A percentile compares a stretch with the other conserved stretches of the same genome.
Conservation (phyloP, 2,329 filamentous ascomycete genomes). For the Xylariomycetidae sp. region DNA sequence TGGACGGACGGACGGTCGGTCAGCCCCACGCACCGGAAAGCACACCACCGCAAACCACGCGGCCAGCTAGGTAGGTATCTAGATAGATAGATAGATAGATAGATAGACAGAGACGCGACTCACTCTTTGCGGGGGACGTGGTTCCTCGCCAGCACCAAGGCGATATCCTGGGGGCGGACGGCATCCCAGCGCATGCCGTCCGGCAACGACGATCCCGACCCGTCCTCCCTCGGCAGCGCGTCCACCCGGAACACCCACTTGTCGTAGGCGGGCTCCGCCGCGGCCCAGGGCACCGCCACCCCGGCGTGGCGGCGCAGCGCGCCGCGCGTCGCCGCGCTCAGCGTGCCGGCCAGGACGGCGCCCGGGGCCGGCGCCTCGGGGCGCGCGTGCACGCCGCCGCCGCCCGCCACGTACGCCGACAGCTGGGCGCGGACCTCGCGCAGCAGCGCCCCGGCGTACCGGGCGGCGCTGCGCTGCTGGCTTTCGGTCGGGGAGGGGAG, state of each 20-base stretch:
- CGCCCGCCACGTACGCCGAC: constrained; percentile 13
- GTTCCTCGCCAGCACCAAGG: constrained; percentile 48
- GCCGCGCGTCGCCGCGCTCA: constrained; percentile 31
- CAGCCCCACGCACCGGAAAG: too few species aligned
- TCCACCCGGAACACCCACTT: constrained; percentile 54
- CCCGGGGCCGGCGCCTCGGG: constrained; percentile 17
- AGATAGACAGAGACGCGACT: constrained; percentile 17
- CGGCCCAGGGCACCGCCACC: constrained; percentile 21
- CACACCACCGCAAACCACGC: too few species aligned
- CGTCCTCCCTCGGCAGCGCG: constrained; percentile 31
- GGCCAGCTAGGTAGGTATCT: too few species aligned
- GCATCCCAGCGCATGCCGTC: constrained; percentile 49
- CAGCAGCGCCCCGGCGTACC: constrained; percentile 11
- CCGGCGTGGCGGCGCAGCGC: constrained; percentile 23
- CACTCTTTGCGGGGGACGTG: constrained; percentile 50
- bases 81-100: constrained; percentile 1
- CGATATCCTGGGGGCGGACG: constrained; percentile 46
- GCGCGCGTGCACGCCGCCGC: constrained; percentile 19
- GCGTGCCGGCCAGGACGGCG: constrained; percentile 33
- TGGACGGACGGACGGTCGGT: constrained; percentile 12
- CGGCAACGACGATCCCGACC: constrained; percentile 30
- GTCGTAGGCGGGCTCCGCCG: constrained; percentile 30
- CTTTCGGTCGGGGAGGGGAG: too few species aligned
- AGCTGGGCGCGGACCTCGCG: constrained; percentile 16
- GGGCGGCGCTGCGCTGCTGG: neutral